Conservation (phyloP, 2,329 filamentous ascomycete species). For the Diaporthe citriasiana region DNA sequence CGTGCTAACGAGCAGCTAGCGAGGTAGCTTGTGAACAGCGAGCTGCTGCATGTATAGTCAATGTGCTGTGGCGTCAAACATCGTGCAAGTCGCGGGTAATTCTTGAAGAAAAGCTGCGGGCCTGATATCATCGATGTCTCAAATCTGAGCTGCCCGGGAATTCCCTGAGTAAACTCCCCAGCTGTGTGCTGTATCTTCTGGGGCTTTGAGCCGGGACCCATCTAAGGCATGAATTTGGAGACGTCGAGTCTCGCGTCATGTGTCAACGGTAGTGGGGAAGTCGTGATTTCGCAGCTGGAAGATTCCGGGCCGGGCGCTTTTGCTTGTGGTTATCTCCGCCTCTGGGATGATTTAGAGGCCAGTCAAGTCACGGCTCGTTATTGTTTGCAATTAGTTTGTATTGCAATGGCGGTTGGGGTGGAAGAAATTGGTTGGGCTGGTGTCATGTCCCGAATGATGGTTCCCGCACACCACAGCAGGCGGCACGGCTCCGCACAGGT, state of each 20-base stretch:
- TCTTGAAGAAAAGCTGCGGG: conserved; percentile 42
- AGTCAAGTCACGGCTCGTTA: not conserved
- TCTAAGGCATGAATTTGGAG: conserved; percentile 22
- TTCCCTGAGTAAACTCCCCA: conserved; percentile 8
- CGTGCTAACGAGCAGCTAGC: conserved; percentile 27
- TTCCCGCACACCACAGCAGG: conserved; percentile 3
- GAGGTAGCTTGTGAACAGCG: conserved; percentile 35
- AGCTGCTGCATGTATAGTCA: conserved; percentile 36
- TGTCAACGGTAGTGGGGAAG: conserved; percentile 27
- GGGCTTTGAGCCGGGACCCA: conserved; percentile 5
- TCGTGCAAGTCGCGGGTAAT: conserved; percentile 44
- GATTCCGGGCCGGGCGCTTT: conserved; percentile 19
- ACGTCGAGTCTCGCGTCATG: conserved; percentile 16
- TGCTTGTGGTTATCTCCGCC: conserved; percentile 16
- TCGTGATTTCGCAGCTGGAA: conserved; percentile 20
- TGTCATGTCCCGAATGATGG: not conserved
- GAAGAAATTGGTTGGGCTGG: not conserved
- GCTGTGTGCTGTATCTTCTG: conserved; percentile 1
- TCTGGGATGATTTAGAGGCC: not conserved
- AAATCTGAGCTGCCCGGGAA: conserved; percentile 35
- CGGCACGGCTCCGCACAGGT: conserved; percentile 14
- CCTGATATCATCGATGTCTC: conserved; percentile 45
- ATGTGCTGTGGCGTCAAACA: conserved; percentile 40
- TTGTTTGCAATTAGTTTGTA: not conserved
- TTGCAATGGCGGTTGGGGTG: conserved; percentile 2